These are phyloP conservation scores for Penicillium manginii DNA, from an alignment of 495 filamentous ascomycete genomes.

Conservation along the genomic window DNA sequence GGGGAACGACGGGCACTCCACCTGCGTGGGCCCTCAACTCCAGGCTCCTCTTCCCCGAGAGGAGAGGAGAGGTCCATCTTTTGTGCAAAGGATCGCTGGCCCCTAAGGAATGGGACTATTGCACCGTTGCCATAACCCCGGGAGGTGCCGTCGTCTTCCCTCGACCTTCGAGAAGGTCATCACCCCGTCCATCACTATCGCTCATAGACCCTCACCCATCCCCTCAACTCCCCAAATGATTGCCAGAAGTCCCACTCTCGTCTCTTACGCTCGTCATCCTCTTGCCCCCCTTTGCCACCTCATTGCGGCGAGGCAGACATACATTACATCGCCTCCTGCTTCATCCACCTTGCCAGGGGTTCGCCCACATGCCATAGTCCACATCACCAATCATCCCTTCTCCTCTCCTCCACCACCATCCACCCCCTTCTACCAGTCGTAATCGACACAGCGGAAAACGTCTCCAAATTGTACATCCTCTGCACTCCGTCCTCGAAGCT, in stretches of 20 bases:
- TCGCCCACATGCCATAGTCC: neutral
- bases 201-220: neutral
- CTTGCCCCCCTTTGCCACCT: neutral
- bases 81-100: constrained; percentile 14
- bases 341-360: constrained; percentile 6
- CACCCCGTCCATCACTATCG: neutral
- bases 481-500: neutral
- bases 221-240: neutral
- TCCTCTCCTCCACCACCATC: neutral
- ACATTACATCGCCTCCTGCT: constrained; percentile 1
- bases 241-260: neutral
- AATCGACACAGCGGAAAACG: neutral
- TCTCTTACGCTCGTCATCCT: neutral
- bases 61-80: neutral
- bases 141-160: constrained; percentile 26
- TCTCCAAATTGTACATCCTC: neutral
- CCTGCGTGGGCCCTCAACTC: constrained; percentile 25
- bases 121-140: constrained; percentile 25
- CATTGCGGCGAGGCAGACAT: neutral
- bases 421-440: neutral
- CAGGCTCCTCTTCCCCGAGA: constrained; percentile 28
- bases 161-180: constrained; percentile 29
- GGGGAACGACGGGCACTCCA: constrained; percentile 34
- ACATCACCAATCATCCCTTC: neutral
- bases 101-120: constrained; percentile 22